Evolutionary conservation across 805 yeast genomes (phyloP).

Genomic region (Candida ulmi): DNA sequence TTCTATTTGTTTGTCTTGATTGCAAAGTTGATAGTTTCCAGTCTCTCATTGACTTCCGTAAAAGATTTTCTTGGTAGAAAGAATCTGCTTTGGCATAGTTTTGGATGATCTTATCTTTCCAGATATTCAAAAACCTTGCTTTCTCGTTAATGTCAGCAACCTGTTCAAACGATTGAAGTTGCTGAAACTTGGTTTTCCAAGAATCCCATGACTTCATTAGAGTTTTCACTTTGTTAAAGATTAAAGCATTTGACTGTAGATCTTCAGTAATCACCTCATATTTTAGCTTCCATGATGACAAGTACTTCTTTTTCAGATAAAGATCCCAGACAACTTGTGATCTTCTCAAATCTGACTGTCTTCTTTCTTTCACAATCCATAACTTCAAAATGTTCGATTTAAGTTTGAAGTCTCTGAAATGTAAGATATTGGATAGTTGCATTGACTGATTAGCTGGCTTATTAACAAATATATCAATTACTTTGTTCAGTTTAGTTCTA

Average conservation of each 20-base stretch:
- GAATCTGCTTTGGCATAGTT: conserved; percentile 4
- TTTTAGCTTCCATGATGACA: conserved; percentile 9
- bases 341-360: conserved; percentile 11
- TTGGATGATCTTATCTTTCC: conserved; percentile 9
- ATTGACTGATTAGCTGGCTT: conserved; percentile 21
- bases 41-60: conserved; percentile 2
- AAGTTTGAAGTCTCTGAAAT: conserved; percentile 9
- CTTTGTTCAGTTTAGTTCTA: conserved; percentile 8
- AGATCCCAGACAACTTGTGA: conserved; percentile 13
- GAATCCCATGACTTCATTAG: conserved; percentile 14
- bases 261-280: conserved; percentile 11
- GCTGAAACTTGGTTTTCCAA: conserved; percentile 15
- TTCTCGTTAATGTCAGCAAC: conserved; percentile 11
- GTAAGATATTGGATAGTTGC: conserved; percentile 17
- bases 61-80: conserved; percentile 2
- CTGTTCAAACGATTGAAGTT: conserved; percentile 4
- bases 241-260: conserved; percentile 14
- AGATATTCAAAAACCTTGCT: conserved; percentile 10
- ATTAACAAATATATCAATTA: conserved; percentile 16
- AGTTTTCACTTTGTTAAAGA: conserved; percentile 11
- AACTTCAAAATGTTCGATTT: conserved; percentile 7
- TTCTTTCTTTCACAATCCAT: conserved; percentile 18
- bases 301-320: conserved; percentile 13
- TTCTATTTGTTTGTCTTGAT: neutral
- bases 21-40: conserved; percentile 11